phyloP scores from a whole-genome alignment of 495 filamentous ascomycete species.

The Aspergillus nanangensis region DNA sequence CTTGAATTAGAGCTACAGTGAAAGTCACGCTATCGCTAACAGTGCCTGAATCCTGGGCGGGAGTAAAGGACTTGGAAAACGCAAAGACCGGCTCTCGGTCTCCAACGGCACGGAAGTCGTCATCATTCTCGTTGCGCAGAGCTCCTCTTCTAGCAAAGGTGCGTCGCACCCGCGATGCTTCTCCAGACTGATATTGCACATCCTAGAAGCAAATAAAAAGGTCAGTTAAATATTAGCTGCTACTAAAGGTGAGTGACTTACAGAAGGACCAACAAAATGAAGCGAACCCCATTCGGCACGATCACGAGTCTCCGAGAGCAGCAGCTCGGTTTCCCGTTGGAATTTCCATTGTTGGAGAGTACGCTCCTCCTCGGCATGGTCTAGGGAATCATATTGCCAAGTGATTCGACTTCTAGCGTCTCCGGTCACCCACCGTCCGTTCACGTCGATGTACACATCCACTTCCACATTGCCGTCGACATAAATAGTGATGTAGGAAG shows the following conservation, averaged over 20 bases:
- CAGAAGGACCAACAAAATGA: conserved; percentile 68
- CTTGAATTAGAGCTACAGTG: conserved; percentile 78
- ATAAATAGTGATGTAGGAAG: conserved; percentile 74
- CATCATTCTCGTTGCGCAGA: conserved; percentile 62
- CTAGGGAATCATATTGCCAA: conserved; percentile 56
- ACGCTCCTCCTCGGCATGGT: conserved; percentile 20
- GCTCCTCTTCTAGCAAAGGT: conserved; percentile 66
- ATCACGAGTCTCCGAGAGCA: conserved; percentile 71
- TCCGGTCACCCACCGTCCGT: conserved; percentile 86
- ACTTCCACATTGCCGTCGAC: conserved; percentile 68
- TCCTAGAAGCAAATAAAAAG: conserved; percentile 36
- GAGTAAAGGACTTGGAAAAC: conserved; percentile 76
- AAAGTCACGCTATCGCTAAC: conserved; percentile 59
- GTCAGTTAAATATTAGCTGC: conserved; percentile 12
- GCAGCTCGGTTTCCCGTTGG: conserved; percentile 56
- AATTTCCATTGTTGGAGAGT: conserved; percentile 61
- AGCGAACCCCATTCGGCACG: conserved; percentile 87
- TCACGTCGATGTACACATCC: conserved; percentile 82
- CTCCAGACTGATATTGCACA: conserved; percentile 65
- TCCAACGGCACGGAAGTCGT: conserved; percentile 63
- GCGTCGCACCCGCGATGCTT: conserved; percentile 62
- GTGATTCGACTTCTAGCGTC: conserved; percentile 61
- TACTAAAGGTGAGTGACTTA: conserved; percentile 20
- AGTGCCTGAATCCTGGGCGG: conserved; percentile 22
- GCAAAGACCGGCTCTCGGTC: conserved; percentile 89